Evolutionary conservation across 202 grass and related monocot species (phyloP).

Genomic region (Thinopyrum obtusiflorum): DNA sequence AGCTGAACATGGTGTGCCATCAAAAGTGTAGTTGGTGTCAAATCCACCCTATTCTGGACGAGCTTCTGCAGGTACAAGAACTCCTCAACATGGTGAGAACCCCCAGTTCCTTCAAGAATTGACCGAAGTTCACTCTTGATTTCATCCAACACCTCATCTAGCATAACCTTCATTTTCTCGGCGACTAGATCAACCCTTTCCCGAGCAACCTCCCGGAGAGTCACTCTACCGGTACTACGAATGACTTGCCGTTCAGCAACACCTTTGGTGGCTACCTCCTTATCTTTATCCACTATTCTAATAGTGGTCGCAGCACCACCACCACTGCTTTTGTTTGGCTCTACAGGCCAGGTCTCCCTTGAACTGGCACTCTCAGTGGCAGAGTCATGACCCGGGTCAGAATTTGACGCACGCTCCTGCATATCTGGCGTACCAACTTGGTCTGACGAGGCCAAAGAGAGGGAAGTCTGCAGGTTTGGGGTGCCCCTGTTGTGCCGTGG

Average conservation of each 20-base stretch:
- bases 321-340: conserved; percentile 46
- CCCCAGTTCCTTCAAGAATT: conserved; percentile 82
- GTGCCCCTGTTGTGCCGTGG: conserved; percentile 40
- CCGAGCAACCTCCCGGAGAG: conserved; percentile 67
- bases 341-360: conserved; percentile 75
- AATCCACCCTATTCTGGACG: conserved; percentile 73
- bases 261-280: conserved; percentile 51
- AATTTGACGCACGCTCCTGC: conserved; percentile 82
- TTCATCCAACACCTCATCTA: conserved; percentile 72
- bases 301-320: background rate
- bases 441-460: conserved; percentile 83
- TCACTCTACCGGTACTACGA: conserved; percentile 31
- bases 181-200: conserved; percentile 74
- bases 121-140: conserved; percentile 75
- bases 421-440: conserved; percentile 74
- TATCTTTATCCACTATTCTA: conserved; percentile 53
- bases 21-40: conserved; percentile 58
- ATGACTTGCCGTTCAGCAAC: conserved; percentile 39
- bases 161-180: conserved; percentile 80
- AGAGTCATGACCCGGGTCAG: conserved; percentile 75
- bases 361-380: conserved; percentile 93
- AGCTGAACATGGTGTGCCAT: conserved; percentile 76
- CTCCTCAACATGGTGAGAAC: conserved; percentile 85
- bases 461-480: conserved; percentile 65
- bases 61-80: conserved; percentile 91